These are phyloP conservation scores for Ganoderma lingzhi DNA, from an alignment of 1,284 basidiomycete genomes.

Conservation along the genomic window DNA sequence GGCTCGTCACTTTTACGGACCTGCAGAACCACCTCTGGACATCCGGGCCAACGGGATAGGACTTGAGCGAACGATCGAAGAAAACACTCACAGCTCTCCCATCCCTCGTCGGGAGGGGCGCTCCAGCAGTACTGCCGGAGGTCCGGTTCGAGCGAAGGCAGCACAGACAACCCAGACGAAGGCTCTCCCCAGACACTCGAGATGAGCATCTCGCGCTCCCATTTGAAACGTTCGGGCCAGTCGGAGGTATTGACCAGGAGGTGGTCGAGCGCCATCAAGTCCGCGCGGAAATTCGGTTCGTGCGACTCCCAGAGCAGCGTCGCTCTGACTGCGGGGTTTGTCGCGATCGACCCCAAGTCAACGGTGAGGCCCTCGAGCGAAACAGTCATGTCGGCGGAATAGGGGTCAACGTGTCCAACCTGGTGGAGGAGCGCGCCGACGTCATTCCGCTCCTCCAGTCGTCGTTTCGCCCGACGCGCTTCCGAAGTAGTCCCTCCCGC, in stretches of 20 bases:
- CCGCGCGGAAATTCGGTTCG: slow-evolving; percentile 9
- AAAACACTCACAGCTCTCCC: background rate
- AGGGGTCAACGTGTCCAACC: slow-evolving; percentile 9
- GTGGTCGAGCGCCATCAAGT: slow-evolving; percentile 4
- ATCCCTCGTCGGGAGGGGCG: background rate
- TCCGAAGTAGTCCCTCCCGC: background rate
- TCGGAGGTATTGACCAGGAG: background rate
- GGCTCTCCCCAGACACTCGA: slow-evolving; percentile 5
- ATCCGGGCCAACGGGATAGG: background rate
- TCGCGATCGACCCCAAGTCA: background rate
- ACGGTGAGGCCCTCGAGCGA: background rate
- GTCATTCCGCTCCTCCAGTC: slow-evolving; percentile 12
- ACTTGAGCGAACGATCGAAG: background rate
- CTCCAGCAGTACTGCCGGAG: background rate
- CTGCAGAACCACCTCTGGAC: background rate
- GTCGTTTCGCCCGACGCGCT: background rate
- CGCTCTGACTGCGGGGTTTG: background rate
- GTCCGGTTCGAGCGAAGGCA: slow-evolving; percentile 18
- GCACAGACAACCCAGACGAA: slow-evolving; percentile 27
- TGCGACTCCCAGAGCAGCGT: slow-evolving; percentile 5
- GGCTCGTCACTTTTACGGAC: background rate
- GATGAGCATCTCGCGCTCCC: slow-evolving; percentile 6
- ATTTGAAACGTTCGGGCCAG: background rate
- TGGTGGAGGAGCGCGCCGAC: slow-evolving; percentile 11
- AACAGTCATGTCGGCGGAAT: background rate